phyloP scores from a whole-genome alignment of 2,329 filamentous ascomycete species.

The Didymosphaeria variabile region DNA sequence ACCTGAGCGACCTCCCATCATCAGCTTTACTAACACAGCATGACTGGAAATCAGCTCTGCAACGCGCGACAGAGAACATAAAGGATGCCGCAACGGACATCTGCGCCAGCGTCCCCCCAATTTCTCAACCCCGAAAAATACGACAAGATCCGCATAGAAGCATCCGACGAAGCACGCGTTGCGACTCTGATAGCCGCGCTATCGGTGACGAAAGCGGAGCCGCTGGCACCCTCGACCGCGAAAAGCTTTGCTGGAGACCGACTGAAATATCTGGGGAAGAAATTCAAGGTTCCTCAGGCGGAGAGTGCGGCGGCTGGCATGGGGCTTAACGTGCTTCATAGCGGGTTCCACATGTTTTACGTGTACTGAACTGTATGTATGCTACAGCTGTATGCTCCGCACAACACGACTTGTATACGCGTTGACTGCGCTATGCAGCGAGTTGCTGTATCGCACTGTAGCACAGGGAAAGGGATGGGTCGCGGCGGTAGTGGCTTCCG shows the following conservation, averaged over 20 bases:
- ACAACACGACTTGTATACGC: background rate
- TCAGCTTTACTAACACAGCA: background rate
- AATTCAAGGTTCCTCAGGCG: conserved; percentile 22
- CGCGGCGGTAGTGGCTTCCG: background rate
- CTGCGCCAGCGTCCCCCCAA: conserved; percentile 23
- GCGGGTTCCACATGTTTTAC: conserved; percentile 17
- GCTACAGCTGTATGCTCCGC: background rate
- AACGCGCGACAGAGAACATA: conserved; percentile 5
- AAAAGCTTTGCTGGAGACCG: conserved; percentile 16
- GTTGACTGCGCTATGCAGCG: background rate
- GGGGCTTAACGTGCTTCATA: conserved; percentile 20
- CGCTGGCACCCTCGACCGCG: conserved; percentile 11
- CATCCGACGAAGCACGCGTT: conserved; percentile 15
- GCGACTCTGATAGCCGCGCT: conserved; percentile 21
- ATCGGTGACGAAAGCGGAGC: conserved; percentile 17
- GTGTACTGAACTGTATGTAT: background rate
- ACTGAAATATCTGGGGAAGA: conserved; percentile 16
- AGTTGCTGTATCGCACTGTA: background rate
- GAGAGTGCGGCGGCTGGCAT: conserved; percentile 15
- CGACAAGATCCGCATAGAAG: background rate
- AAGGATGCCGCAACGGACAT: conserved; percentile 21
- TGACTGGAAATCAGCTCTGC: background rate
- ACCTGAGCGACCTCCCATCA: conserved; percentile 1
- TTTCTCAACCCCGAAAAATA: conserved; percentile 12
- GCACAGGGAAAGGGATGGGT: background rate